Percentiles rank a stretch among this genome's conserved stretches.
These are phyloP conservation scores for Anthracocystis walkeri DNA, from an alignment of 1,284 basidiomycete species.

Conservation along the genomic window DNA sequence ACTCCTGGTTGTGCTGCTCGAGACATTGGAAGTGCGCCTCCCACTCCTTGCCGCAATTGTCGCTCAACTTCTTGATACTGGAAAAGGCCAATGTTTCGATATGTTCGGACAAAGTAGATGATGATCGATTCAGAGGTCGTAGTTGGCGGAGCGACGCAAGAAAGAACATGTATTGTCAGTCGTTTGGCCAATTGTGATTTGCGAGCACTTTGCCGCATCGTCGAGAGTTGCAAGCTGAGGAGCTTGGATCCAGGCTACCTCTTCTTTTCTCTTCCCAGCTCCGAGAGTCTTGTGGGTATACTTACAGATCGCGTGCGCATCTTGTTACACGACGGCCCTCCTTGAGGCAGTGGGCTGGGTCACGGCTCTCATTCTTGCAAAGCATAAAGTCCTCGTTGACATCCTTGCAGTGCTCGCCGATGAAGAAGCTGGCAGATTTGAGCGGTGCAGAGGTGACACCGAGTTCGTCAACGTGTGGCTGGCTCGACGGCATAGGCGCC, in stretches of 20 bases:
- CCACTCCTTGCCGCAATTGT: constrained; percentile 89
- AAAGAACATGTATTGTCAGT: background rate
- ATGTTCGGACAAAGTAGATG: background rate
- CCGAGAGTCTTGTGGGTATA: background rate
- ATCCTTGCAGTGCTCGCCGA: constrained; percentile 93
- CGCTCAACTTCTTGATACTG: constrained; percentile 91
- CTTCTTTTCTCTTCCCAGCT: background rate
- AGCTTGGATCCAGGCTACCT: background rate
- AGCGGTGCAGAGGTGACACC: constrained; percentile 92
- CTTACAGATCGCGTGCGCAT: constrained; percentile 93
- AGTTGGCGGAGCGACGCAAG: background rate
- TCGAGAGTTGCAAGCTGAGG: background rate
- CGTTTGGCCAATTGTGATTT: background rate
- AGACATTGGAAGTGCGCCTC: constrained; percentile 95
- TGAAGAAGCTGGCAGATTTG: constrained; percentile 97
- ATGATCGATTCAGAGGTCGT: background rate
- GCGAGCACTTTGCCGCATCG: background rate
- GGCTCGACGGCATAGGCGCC: constrained; percentile 58
- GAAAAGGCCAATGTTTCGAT: background rate
- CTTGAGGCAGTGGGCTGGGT: constrained; percentile 93
- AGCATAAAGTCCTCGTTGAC: constrained; percentile 99
- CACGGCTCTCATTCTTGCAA: constrained; percentile 90
- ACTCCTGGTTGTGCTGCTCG: constrained; percentile 97
- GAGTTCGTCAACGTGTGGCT: constrained; percentile 87
- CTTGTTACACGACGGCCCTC: constrained; percentile 96